A percentile compares a stretch with the other conserved stretches of the same genome.
These are phyloP conservation scores for Incumbomyces lentus DNA, from an alignment of 2,329 filamentous ascomycete species.

Conservation along the genomic window DNA sequence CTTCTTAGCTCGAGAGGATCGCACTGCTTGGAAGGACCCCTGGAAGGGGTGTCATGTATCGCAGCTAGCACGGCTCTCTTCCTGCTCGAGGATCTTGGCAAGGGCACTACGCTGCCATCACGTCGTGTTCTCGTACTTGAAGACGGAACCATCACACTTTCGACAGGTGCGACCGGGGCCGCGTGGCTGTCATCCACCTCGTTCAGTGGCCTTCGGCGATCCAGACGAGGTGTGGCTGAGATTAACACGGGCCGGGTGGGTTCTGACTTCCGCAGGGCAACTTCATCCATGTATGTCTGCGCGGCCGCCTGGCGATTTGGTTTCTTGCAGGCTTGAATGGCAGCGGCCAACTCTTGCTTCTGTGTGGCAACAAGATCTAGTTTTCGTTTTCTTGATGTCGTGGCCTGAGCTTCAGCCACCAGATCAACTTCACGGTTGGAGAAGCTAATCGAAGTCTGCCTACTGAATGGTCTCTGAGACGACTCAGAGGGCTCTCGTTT, in stretches of 20 bases:
- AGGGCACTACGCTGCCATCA: constrained; percentile 9
- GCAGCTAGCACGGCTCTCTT: constrained; percentile 20
- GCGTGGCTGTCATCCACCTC: constrained; percentile 12
- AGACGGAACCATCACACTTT: constrained; percentile 15
- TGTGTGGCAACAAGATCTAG: constrained; percentile 36
- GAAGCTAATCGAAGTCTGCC: constrained; percentile 34
- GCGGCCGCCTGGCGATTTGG: constrained; percentile 38
- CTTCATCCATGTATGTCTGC: constrained; percentile 35
- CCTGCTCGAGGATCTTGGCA: constrained; percentile 11
- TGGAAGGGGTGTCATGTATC: constrained; percentile 32
- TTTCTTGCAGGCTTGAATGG: constrained; percentile 37
- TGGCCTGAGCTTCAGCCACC: constrained; percentile 33
- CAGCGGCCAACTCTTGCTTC: constrained; percentile 39
- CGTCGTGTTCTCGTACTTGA: constrained; percentile 24
- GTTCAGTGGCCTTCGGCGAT: constrained; percentile 25
- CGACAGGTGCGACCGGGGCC: constrained; percentile 10
- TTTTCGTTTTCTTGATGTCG: constrained; percentile 37
- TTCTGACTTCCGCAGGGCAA: constrained; percentile 31
- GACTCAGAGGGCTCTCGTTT: constrained; percentile 35
- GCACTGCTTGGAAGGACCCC: constrained; percentile 23
- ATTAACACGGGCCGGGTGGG: constrained; percentile 37
- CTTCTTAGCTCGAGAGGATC: constrained; percentile 8
- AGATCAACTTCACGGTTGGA: constrained; percentile 42
- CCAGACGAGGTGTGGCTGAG: constrained; percentile 37
- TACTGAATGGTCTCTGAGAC: constrained; percentile 28